A percentile compares a stretch with the other conserved stretches of the same genome.
These are phyloP conservation scores for Vicia villosa DNA, from an alignment of 306 rosid species.

Conservation along the genomic window DNA sequence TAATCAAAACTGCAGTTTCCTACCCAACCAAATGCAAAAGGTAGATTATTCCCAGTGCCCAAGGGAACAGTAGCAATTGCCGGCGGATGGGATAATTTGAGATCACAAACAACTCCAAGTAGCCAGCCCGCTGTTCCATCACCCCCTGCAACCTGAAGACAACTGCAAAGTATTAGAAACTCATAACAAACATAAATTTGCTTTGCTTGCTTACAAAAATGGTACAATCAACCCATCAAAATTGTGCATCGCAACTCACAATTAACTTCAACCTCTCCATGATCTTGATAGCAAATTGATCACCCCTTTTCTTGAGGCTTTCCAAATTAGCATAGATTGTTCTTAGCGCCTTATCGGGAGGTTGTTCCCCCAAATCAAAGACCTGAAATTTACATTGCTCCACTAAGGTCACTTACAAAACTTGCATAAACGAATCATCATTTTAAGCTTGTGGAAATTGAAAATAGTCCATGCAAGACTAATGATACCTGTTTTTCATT, in stretches of 20 bases:
- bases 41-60: slow-evolving; percentile 98
- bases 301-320: slow-evolving; percentile 56
- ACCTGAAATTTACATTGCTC: slow-evolving; percentile 57
- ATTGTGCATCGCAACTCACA: slow-evolving; percentile 56
- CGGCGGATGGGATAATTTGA: slow-evolving; percentile 80
- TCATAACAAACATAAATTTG: slow-evolving; percentile 32
- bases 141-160: slow-evolving; percentile 90
- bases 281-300: slow-evolving; percentile 53
- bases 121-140: slow-evolving; percentile 99
- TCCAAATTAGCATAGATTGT: slow-evolving; percentile 61
- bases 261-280: slow-evolving; percentile 66
- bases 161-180: slow-evolving; percentile 28
- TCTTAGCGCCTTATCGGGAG: slow-evolving; percentile 72
- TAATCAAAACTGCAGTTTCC: slow-evolving; percentile 25
- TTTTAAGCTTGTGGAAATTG: neutral
- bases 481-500: slow-evolving; percentile 63
- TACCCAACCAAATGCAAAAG: slow-evolving; percentile 99
- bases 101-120: slow-evolving; percentile 97
- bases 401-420: slow-evolving; percentile 26
- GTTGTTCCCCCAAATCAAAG: slow-evolving; percentile 78
- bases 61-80: slow-evolving; percentile 89
- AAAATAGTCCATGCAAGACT: slow-evolving; percentile 2
- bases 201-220: neutral
- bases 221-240: slow-evolving; percentile 9
- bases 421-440: neutral